A percentile compares a stretch with the other conserved stretches of the same genome.
Conservation (phyloP, 2,329 filamentous ascomycete genomes). For the Aspergillus fischeri region DNA sequence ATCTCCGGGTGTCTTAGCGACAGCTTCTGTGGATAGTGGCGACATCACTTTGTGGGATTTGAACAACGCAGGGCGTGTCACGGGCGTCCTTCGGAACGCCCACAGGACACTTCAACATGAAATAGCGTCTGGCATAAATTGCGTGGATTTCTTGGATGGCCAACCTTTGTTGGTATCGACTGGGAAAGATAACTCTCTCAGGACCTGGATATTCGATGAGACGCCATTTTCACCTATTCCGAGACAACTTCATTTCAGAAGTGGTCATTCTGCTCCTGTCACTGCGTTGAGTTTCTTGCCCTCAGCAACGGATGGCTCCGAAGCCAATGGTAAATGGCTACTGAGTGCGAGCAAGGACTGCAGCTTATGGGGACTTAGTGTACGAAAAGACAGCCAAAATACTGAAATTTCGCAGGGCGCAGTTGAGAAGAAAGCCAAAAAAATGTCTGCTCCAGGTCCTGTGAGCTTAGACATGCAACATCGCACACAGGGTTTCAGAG, state of each 20-base stretch:
- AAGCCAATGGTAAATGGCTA: conserved; percentile 88
- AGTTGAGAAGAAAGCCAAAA: conserved; percentile 83
- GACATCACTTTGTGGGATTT: conserved; percentile 97
- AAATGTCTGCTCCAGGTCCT: conserved; percentile 38
- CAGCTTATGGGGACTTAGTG: conserved; percentile 93
- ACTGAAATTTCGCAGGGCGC: conserved; percentile 89
- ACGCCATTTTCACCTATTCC: conserved; percentile 84
- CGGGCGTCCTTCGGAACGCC: conserved; percentile 80
- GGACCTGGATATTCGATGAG: conserved; percentile 95
- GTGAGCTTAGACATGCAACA: conserved; percentile 11
- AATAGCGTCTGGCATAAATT: conserved; percentile 70
- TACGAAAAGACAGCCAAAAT: conserved; percentile 90
- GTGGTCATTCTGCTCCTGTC: conserved; percentile 83
- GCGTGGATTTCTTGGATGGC: conserved; percentile 80
- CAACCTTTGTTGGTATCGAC: conserved; percentile 89
- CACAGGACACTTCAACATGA: conserved; percentile 62
- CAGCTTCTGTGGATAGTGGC: conserved; percentile 70
- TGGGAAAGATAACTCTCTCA: conserved; percentile 87
- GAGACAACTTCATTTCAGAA: conserved; percentile 76
- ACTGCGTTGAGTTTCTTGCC: conserved; percentile 81
- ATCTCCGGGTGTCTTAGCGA: conserved; percentile 89
- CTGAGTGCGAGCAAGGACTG: conserved; percentile 84
- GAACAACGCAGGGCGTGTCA: conserved; percentile 80
- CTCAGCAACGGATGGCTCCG: conserved; percentile 81
- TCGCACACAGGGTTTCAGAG: conserved; percentile 60